Evolutionary conservation across 225 moss, liverwort and hornwort species (phyloP).

Genomic region (Straminergon stramineum): DNA sequence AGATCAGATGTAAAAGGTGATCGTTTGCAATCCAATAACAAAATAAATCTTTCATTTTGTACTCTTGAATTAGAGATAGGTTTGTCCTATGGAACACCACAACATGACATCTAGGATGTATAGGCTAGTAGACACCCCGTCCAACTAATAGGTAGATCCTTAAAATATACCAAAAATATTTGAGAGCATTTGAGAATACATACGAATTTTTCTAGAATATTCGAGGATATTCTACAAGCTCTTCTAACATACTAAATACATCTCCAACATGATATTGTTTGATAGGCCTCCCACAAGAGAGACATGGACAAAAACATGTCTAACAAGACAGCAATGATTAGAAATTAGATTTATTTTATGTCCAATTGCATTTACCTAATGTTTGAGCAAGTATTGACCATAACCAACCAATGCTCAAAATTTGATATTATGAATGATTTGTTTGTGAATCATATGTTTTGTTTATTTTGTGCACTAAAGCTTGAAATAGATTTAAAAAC

Average conservation of each 20-base stretch:
- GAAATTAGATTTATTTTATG: not conserved
- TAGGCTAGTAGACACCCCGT: accelerated
- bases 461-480: accelerated
- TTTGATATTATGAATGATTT: not conserved
- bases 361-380: not conserved
- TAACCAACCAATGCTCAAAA: accelerated
- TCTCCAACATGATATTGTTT: accelerated
- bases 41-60: not conserved
- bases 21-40: not conserved
- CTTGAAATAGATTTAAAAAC: not conserved
- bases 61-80: accelerated
- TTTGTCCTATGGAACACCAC: accelerated
- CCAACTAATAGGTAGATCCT: too few relatives aligned
- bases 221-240: not conserved
- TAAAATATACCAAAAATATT: not conserved
- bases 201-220: not conserved
- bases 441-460: not conserved
- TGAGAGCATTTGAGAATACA: not conserved
- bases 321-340: accelerated
- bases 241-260: not conserved
- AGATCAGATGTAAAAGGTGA: not conserved
- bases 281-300: not conserved
- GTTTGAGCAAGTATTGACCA: accelerated
- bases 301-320: accelerated
- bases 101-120: not conserved